phyloP scores from a whole-genome alignment of 352 stramenopile species.

The Globisporangium megalacanthum region DNA sequence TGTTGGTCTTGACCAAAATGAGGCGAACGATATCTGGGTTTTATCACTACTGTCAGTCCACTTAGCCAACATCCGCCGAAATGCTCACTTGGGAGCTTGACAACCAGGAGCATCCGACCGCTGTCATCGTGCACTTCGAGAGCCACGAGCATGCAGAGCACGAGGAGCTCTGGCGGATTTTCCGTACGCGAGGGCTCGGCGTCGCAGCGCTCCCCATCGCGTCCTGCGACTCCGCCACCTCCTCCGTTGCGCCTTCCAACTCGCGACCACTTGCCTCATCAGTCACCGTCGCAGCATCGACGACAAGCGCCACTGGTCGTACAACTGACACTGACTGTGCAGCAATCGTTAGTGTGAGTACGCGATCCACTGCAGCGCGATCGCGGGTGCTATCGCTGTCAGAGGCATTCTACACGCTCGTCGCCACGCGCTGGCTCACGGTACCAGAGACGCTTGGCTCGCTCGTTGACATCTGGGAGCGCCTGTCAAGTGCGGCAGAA shows the following conservation, averaged over 20 bases:
- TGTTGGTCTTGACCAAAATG: background rate
- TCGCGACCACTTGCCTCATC: too few species aligned
- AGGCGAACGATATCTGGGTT: too few species aligned
- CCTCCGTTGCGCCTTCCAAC: too few species aligned
- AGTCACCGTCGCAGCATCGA: too few species aligned
- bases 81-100: conserved; percentile 1
- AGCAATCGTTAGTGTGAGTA: too few species aligned
- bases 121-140: conserved; percentile 4
- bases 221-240: too few species aligned
- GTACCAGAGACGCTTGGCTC: background rate
- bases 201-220: too few species aligned
- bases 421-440: background rate
- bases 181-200: conserved; percentile 16
- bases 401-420: conserved; percentile 5
- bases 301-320: too few species aligned
- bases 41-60: background rate
- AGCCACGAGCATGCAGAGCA: conserved; percentile 1
- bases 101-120: background rate
- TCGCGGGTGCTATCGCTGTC: conserved; percentile 5
- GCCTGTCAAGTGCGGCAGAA: background rate
- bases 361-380: too few species aligned
- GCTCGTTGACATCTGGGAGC: background rate
- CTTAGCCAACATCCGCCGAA: background rate
- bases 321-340: background rate
- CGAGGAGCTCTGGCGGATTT: conserved; percentile 10